A percentile compares a stretch with the other conserved stretches of the same genome.
These are phyloP conservation scores for Elongisporangium prolatum DNA, from an alignment of 352 stramenopile genomes.

Conservation along the genomic window DNA sequence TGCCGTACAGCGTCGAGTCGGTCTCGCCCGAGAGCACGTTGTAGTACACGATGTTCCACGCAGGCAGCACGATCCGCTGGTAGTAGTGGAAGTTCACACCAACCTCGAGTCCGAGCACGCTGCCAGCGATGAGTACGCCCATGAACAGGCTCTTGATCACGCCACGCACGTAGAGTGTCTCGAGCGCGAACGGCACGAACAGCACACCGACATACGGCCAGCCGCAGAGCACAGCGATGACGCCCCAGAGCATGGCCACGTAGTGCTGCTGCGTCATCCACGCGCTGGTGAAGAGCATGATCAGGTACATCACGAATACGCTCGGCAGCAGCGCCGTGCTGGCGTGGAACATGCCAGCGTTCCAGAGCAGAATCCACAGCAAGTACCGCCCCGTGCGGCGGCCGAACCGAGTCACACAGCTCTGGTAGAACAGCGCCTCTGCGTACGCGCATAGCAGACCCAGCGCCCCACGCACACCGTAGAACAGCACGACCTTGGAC, in stretches of 20 bases:
- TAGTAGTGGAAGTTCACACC: conserved; percentile 81
- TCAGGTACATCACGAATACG: conserved; percentile 83
- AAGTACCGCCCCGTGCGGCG: conserved; percentile 55
- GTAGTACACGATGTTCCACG: conserved; percentile 95
- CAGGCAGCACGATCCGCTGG: conserved; percentile 70
- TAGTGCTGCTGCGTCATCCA: conserved; percentile 82
- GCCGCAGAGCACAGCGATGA: conserved; percentile 91
- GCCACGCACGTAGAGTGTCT: conserved; percentile 55
- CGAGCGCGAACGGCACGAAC: conserved; percentile 92
- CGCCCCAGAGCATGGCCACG: conserved; percentile 74
- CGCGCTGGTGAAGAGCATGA: conserved; percentile 68
- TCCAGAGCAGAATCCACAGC: conserved; percentile 76
- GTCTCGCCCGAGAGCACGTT: conserved; percentile 89
- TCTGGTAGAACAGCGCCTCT: conserved; percentile 85
- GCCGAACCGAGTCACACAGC: conserved; percentile 58
- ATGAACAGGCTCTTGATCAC: conserved; percentile 44
- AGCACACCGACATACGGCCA: conserved; percentile 97
- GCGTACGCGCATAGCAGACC: conserved; percentile 70
- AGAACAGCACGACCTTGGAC: conserved; percentile 88
- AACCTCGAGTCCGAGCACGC: conserved; percentile 78
- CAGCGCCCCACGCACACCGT: conserved; percentile 81
- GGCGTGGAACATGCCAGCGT: conserved; percentile 92
- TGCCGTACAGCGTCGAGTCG: conserved; percentile 97
- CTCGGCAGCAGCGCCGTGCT: conserved; percentile 91
- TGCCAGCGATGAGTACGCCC: conserved; percentile 54